A percentile compares a stretch with the other conserved stretches of the same genome.
Conservation (phyloP, 495 filamentous ascomycete species). For the Daldinia vernicosa region DNA sequence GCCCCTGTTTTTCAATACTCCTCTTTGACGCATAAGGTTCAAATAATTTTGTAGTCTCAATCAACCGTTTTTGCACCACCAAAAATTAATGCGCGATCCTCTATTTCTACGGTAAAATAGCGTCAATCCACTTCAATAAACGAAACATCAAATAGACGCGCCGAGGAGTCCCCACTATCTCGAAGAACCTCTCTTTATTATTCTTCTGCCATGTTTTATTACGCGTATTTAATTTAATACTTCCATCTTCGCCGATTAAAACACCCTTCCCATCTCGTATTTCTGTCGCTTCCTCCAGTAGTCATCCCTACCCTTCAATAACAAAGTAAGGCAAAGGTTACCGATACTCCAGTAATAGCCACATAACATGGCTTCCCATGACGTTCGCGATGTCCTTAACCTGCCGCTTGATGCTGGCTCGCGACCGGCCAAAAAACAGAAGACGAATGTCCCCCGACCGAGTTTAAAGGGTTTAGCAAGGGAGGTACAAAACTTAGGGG, state of each 20-base stretch:
- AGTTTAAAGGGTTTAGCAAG: conserved; percentile 66
- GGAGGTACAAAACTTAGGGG: conserved; percentile 67
- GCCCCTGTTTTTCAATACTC: conserved; percentile 20
- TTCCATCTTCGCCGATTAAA: neutral
- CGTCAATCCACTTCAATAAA: conserved; percentile 8
- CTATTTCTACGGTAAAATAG: conserved; percentile 8
- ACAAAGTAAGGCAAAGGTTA: neutral
- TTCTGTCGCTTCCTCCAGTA: neutral
- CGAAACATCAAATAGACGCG: conserved; percentile 9
- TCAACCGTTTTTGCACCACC: conserved; percentile 25
- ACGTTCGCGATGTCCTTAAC: conserved; percentile 91
- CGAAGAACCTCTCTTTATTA: neutral
- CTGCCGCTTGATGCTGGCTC: conserved; percentile 70
- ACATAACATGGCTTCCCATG: conserved; percentile 74
- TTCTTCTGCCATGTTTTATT: conserved; percentile 21
- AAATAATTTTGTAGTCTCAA: conserved; percentile 14
- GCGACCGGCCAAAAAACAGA: conserved; percentile 79
- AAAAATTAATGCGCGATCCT: conserved; percentile 10
- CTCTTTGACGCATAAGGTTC: conserved; percentile 17
- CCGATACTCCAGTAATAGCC: conserved; percentile 9
- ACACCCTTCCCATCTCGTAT: neutral
- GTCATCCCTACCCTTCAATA: neutral
- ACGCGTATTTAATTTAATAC: conserved; percentile 18
- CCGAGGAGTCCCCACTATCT: neutral
- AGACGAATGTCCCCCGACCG: conserved; percentile 72